These are phyloP conservation scores for Epicoccum nigrum DNA, from an alignment of 2,329 filamentous ascomycete species.

Conservation along the genomic window DNA sequence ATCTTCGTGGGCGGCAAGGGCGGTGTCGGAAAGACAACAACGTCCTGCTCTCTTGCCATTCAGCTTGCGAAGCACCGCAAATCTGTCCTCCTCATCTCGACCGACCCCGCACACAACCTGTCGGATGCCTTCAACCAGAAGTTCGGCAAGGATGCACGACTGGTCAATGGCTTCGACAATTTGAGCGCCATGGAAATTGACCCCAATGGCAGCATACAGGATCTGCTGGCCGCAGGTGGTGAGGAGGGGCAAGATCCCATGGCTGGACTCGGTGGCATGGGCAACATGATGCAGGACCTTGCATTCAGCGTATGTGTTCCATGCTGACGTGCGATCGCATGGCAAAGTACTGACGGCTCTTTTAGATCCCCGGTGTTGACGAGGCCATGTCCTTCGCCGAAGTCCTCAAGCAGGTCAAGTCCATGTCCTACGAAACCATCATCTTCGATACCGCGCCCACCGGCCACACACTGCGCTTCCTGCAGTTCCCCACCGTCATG, in stretches of 20 bases:
- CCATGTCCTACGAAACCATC: slow-evolving; percentile 97
- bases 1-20: slow-evolving; percentile 99
- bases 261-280: slow-evolving; percentile 71
- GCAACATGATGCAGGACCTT: slow-evolving; percentile 98
- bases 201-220: slow-evolving; percentile 96
- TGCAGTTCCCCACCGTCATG: slow-evolving; percentile 96
- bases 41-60: slow-evolving; percentile 96
- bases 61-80: slow-evolving; percentile 94
- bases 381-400: slow-evolving; percentile 99
- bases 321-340: neutral
- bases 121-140: slow-evolving; percentile 98
- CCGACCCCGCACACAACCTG: slow-evolving; percentile 96
- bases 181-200: slow-evolving; percentile 99
- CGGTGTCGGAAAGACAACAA: slow-evolving; percentile 99
- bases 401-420: slow-evolving; percentile 99
- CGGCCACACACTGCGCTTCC: slow-evolving; percentile 95
- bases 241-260: slow-evolving; percentile 73
- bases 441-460: slow-evolving; percentile 99
- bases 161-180: slow-evolving; percentile 90
- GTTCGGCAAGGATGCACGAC: slow-evolving; percentile 96
- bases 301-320: slow-evolving; percentile 78
- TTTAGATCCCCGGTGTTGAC: slow-evolving; percentile 93
- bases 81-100: slow-evolving; percentile 96
- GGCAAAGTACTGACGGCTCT: slow-evolving; percentile 3
- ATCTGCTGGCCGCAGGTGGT: slow-evolving; percentile 80